These are phyloP conservation scores for Glaciozyma antarctica DNA, from an alignment of 768 basidiomycete genomes.

Conservation along the genomic window DNA sequence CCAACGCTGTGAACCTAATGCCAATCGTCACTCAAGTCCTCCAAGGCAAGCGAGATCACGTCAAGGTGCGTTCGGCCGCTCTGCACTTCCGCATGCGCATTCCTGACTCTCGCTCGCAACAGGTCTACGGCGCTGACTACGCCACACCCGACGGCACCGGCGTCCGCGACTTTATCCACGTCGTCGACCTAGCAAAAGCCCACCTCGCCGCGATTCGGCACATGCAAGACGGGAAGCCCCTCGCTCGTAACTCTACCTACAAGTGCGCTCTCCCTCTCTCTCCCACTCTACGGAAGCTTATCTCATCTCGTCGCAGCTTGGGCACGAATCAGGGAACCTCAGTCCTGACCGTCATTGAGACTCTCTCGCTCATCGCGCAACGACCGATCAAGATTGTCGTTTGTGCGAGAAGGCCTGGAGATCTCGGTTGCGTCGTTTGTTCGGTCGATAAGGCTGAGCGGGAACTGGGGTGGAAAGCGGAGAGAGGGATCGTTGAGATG, in stretches of 20 bases:
- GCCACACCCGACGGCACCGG: conserved; percentile 7
- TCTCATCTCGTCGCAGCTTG: neutral
- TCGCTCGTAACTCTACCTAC: neutral
- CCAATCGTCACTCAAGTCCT: conserved; percentile 7
- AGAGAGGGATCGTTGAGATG: conserved; percentile 10
- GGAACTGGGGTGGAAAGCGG: conserved; percentile 11
- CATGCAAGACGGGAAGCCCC: neutral
- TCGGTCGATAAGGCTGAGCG: conserved; percentile 5
- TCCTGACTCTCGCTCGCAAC: neutral
- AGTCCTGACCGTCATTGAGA: conserved; percentile 11
- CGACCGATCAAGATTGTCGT: conserved; percentile 10
- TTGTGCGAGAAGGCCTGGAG: neutral
- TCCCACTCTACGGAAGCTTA: neutral
- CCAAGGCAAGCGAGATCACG: conserved; percentile 6
- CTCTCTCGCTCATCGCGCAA: conserved; percentile 6
- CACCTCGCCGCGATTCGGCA: conserved; percentile 3
- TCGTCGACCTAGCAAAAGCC: conserved; percentile 10
- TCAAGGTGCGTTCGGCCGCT: neutral
- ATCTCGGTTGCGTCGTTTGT: conserved; percentile 8
- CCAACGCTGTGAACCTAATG: conserved; percentile 8
- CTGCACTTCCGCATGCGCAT: neutral
- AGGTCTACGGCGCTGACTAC: conserved; percentile 7
- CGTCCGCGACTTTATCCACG: conserved; percentile 13
- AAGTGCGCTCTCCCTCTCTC: neutral
- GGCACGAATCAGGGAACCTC: conserved; percentile 9